Evolutionary conservation across 371 early-diverging fungal genomes (phyloP).

Genomic region (Lichtheimia ramosa): DNA sequence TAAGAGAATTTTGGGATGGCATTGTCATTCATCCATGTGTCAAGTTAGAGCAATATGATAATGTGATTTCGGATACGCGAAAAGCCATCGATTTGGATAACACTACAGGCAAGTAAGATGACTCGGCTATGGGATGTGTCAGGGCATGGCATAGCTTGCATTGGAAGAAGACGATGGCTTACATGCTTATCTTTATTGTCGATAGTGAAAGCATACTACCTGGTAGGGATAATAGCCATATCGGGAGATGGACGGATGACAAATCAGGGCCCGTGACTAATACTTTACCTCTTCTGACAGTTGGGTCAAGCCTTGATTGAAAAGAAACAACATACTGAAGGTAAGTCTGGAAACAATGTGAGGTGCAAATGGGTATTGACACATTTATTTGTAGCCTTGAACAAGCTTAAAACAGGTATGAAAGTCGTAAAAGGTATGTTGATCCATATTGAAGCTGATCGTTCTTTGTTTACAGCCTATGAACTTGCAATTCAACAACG

Average conservation of each 20-base stretch:
- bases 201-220: constrained; percentile 72
- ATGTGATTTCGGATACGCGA: constrained; percentile 67
- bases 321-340: constrained; percentile 46
- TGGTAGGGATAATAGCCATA: constrained; percentile 32
- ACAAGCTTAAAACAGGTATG: constrained; percentile 55
- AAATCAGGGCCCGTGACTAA: constrained; percentile 9
- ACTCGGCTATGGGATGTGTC: not conserved
- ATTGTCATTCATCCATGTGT: not conserved
- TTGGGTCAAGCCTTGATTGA: constrained; percentile 63
- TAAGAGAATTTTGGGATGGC: not conserved
- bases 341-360: constrained; percentile 12
- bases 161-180: not conserved
- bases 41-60: constrained; percentile 56
- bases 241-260: not conserved
- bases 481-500: constrained; percentile 55
- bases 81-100: constrained; percentile 73
- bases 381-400: constrained; percentile 36
- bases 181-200: not conserved
- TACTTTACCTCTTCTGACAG: constrained; percentile 12
- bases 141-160: not conserved
- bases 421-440: not conserved
- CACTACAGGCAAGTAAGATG: constrained; percentile 41
- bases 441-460: not conserved
- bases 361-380: not conserved
- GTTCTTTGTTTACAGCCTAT: constrained; percentile 34